Evolutionary conservation across 148 eudicot species (phyloP), one percentile per base, ranked within the genome.

Genomic region (Oxyria digyna): DNA sequence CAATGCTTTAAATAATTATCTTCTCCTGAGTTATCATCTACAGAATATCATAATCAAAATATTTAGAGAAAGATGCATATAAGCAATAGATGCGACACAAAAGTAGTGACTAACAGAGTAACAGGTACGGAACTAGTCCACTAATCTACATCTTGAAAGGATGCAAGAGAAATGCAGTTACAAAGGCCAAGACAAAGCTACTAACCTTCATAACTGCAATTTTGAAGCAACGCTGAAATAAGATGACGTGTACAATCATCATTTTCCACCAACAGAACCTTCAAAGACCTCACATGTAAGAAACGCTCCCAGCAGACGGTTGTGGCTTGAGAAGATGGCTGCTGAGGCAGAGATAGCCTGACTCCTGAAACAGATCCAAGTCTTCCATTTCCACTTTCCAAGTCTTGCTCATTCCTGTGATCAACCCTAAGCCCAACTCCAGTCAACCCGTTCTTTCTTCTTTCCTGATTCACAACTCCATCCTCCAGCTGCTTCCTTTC

Each of bases 161-260:
- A 52, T 23, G 29, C 31, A 54, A 49, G 13, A 33, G 55, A 29
- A 31, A 20, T 35, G 6, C 38, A 35, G 38, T 3, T 6, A 35
- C 38, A 35, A 35, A 35, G 6, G 13, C 32, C 37, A 67, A 45
- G 57, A 69, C 29, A 24, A n/a, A 71, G 40, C 38, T 33, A 73
- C 76, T 75, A 73, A 85, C 89, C 89, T 81, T 86, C 89, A 74
- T 86, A 86, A 27, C 83, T 77, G 54, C 87, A 81, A 75, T 86
- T 86, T 52, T 80, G 83, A 41, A 86, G 87, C 71, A 86, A 71
- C 27, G 87, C 89, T 66, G 83, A 70, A 62, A 86, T 87, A 31
- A 86, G 71, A 74, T 86, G 87, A 15, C 89, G 85, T 11, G 89
- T 86, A 31, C 77, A 86, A 76, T 86, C 89, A 78, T 86, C 89